Evolutionary conservation across 2,329 filamentous ascomycete species (phyloP), one percentile per base, ranked within the genome.

Genomic region (Venturia asperata): DNA sequence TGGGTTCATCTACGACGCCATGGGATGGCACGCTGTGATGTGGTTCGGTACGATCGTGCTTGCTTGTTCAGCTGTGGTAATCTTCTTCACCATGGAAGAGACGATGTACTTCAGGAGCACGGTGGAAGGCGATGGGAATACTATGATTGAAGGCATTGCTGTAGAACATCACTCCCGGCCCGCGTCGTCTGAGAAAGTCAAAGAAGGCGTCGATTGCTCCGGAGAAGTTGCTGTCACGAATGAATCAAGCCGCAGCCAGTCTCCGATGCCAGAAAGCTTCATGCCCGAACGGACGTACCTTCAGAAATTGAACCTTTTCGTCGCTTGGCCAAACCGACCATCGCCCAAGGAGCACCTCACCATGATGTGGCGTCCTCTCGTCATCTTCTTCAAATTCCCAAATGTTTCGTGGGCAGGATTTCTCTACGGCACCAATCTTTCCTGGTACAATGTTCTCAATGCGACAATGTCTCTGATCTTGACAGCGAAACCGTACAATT

Each of bases 71-170:
- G 80, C 82, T 45, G 69, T 85, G 21, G 77, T 84, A 67, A 72
- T 82, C 1, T 85, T 84, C 74, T 82, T 86, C 69, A 80, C 82
- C 71, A 80, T 85, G 77, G 84, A 86, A 71, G 84, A 86, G 71
- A 85, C 84, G 74, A 73, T 75, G 2, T 70, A 43, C 45, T 79
- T 81, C 68, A 84, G 82, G 76, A 55, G 49, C 24, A 47, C 45
- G 11, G 45, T 47, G 2, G 45, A 47, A 24, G 45, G 45, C 7
- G 45, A 11, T 9, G 45, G 21, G n/a, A 7, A 21, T 19, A 24
- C 3, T 47, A 3, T 7, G 19, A 47, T 47, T n/a, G 45, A 47
- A 47, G n/a, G 45, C n/a, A 19, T 47, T 21, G 5, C 45, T 47
- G 45, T 47, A 19, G 6, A 7, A 21, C 45, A 47, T n/a, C 45